These are phyloP conservation scores for Aurantiochytrium sp. DNA, from an alignment of 108 stramenopile species.

Conservation along the genomic window DNA sequence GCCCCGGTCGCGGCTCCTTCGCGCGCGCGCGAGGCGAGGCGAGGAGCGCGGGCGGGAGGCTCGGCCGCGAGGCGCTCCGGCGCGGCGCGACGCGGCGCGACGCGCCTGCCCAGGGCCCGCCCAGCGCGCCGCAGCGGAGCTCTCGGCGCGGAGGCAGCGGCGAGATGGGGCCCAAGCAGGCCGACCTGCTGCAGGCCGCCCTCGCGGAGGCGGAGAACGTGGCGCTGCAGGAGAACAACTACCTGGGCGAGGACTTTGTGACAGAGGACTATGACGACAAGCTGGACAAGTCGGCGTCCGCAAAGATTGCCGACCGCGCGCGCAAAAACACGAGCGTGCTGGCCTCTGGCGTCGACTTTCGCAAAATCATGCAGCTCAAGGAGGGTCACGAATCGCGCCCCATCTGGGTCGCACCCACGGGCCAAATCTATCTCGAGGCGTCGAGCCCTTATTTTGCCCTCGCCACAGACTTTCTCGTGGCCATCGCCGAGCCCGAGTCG, in stretches of 20 bases:
- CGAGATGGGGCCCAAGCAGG: no score
- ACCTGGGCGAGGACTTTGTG: not conserved
- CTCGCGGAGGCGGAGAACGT: not conserved
- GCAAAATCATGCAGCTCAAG: not conserved
- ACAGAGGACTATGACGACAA: not conserved
- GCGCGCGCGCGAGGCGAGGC: no score
- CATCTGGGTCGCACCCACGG: constrained; percentile 49
- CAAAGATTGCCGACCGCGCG: not conserved
- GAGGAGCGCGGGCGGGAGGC: no score
- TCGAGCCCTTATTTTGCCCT: constrained; percentile 77
- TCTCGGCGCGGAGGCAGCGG: no score
- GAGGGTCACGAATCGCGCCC: constrained; percentile 42
- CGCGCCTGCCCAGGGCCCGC: no score
- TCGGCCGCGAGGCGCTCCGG: no score
- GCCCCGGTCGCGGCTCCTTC: no score
- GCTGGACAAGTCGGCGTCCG: not conserved
- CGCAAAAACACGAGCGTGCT: not conserved
- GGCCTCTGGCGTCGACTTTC: constrained; percentile 12
- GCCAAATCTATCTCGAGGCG: constrained; percentile 84
- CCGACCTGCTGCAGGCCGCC: no score
- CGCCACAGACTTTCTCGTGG: constrained; percentile 99
- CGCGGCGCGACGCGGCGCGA: no score
- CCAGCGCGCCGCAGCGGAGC: no score
- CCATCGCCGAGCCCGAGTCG: constrained; percentile 91
- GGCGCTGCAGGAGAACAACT: not conserved